Evolutionary conservation across 331 rosid species (phyloP).

Genomic region (Phaseolus coccineus): DNA sequence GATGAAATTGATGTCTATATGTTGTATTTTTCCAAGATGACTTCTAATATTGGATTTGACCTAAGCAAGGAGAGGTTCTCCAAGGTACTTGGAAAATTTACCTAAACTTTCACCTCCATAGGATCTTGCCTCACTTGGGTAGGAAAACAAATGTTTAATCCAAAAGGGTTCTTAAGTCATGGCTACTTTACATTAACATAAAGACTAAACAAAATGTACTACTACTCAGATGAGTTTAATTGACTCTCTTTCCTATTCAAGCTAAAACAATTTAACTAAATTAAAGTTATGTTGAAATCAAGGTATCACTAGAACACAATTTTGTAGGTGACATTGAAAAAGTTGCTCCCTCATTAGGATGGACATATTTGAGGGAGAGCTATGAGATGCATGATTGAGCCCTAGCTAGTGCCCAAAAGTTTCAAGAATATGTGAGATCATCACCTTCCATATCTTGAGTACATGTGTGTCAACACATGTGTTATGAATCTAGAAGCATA

Average conservation of each 20-base stretch:
- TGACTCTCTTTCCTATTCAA: conserved; percentile 38
- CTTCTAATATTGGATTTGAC: conserved; percentile 42
- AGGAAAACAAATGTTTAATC: conserved; percentile 9
- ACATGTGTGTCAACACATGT: conserved; percentile 27
- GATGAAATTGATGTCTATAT: conserved; percentile 25
- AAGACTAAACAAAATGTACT: conserved; percentile 6
- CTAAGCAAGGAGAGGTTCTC: conserved; percentile 38
- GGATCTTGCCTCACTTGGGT: conserved; percentile 22
- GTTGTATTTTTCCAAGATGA: conserved; percentile 19
- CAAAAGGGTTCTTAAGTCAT: background rate
- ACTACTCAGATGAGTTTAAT: background rate
- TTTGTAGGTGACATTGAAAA: conserved; percentile 48
- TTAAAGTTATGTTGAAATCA: conserved; percentile 30
- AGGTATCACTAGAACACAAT: conserved; percentile 27
- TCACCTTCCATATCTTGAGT: conserved; percentile 47
- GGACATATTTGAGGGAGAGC: conserved; percentile 41
- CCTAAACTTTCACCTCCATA: conserved; percentile 41
- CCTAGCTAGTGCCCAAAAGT: background rate
- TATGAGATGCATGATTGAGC: conserved; percentile 32
- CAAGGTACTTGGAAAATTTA: conserved; percentile 34
- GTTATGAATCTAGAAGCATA: conserved; percentile 39
- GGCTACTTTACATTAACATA: background rate
- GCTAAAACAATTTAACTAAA: conserved; percentile 27
- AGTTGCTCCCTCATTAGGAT: conserved; percentile 43
- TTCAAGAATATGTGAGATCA: conserved; percentile 37